Conservation (phyloP, 306 rosid genomes). For the Quercus gilva region DNA sequence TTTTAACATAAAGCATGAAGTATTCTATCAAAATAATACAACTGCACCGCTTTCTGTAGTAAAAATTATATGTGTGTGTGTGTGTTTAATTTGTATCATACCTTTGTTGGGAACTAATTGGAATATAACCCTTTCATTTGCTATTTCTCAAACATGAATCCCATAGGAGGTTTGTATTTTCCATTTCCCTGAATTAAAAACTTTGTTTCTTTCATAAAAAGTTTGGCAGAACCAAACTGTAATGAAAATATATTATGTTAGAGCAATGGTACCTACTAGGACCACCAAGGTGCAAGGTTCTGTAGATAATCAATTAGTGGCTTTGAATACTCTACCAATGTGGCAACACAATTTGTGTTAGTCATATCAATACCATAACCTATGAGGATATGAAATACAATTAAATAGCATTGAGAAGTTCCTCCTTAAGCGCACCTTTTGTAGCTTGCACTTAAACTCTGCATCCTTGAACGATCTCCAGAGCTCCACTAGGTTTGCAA, state of each 20-base stretch:
- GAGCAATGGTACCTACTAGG: constrained; percentile 6
- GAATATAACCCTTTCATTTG: constrained; percentile 91
- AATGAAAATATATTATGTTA: constrained; percentile 18
- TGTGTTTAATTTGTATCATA: constrained; percentile 28
- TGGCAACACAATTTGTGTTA: constrained; percentile 52
- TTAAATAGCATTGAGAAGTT: too few species aligned
- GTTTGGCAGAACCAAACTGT: constrained; percentile 88
- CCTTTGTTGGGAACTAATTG: constrained; percentile 85
- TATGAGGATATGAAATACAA: too few species aligned
- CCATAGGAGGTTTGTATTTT: constrained; percentile 77
- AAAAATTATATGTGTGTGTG: too few species aligned
- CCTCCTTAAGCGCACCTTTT: too few species aligned
- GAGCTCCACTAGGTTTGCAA: too few species aligned
- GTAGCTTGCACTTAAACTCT: too few species aligned
- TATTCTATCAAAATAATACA: too few species aligned
- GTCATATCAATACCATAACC: constrained; percentile 71
- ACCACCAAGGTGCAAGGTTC: constrained; percentile 37
- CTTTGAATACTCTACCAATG: constrained; percentile 77
- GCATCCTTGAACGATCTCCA: too few species aligned
- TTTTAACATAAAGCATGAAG: background rate
- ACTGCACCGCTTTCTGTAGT: too few species aligned
- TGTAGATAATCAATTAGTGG: constrained; percentile 71
- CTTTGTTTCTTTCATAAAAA: constrained; percentile 77
- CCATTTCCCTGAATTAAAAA: constrained; percentile 87
- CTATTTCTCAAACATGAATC: constrained; percentile 97